Percentiles rank a stretch among this genome's conserved stretches.
phyloP scores from a whole-genome alignment of 2,329 filamentous ascomycete species.

The Pseudocercospora eumusae region DNA sequence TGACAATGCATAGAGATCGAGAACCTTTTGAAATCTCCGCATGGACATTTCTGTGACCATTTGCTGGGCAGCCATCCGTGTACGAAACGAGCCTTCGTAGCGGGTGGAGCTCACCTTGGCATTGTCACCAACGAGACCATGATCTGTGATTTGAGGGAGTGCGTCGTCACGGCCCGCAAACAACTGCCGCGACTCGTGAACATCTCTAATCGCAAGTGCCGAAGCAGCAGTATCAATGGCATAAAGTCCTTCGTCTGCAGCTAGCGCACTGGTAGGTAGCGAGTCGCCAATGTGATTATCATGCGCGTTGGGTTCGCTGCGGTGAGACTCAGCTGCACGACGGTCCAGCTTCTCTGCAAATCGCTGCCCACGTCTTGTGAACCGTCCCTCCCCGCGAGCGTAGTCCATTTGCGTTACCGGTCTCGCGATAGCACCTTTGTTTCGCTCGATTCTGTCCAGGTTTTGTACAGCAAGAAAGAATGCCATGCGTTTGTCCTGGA shows the following conservation, averaged over 20 bases:
- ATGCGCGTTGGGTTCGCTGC: not conserved
- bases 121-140: not conserved
- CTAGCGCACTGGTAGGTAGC: not conserved
- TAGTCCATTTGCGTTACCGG: not conserved
- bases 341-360: not conserved
- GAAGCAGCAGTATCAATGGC: not conserved
- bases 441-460: not conserved
- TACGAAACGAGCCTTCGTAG: not conserved
- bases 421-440: not conserved
- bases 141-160: not conserved
- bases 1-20: slow-evolving; percentile 32
- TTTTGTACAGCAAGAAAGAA: not conserved
- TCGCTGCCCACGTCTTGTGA: not conserved
- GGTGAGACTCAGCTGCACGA: not conserved
- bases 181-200: slow-evolving; percentile 1
- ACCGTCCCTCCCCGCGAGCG: not conserved
- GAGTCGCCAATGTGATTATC: not conserved
- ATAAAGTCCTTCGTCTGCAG: not conserved
- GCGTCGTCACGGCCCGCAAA: slow-evolving; percentile 23
- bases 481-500: slow-evolving; percentile 2
- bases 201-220: not conserved
- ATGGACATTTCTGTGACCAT: slow-evolving; percentile 35
- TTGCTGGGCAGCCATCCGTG: slow-evolving; percentile 19
- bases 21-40: slow-evolving; percentile 26
- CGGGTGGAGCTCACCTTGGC: not conserved